Percentiles rank a stretch among this genome's conserved stretches.
These are phyloP conservation scores for Trifolium dubium DNA, from an alignment of 306 rosid species.

Conservation along the genomic window DNA sequence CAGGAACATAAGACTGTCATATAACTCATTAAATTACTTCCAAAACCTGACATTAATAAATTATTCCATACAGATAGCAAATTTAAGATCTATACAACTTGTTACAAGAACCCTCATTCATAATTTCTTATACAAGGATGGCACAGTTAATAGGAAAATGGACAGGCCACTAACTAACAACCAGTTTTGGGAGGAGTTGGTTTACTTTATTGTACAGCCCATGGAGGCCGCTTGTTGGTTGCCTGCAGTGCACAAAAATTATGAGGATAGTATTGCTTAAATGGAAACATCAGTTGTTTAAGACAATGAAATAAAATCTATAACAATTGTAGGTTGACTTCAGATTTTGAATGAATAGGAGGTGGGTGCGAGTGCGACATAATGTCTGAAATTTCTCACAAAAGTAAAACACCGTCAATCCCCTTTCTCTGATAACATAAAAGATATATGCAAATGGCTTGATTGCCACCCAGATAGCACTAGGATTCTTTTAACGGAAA, in stretches of 20 bases:
- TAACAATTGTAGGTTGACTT: slow-evolving; percentile 6
- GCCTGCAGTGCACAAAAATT: slow-evolving; percentile 59
- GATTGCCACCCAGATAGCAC: background rate
- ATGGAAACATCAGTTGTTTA: background rate
- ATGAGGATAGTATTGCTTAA: slow-evolving; percentile 20
- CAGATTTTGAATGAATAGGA: slow-evolving; percentile 18
- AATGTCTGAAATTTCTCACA: background rate
- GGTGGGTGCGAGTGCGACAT: background rate
- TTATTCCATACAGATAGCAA: slow-evolving; percentile 22
- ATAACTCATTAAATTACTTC: slow-evolving; percentile 6
- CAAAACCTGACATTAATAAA: slow-evolving; percentile 3
- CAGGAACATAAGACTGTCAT: slow-evolving; percentile 1
- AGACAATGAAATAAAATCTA: slow-evolving; percentile 15
- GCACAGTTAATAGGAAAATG: slow-evolving; percentile 10
- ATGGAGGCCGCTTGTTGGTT: slow-evolving; percentile 77
- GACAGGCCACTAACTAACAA: slow-evolving; percentile 40
- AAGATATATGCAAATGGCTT: slow-evolving; percentile 17
- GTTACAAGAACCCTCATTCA: slow-evolving; percentile 9
- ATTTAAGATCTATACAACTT: slow-evolving; percentile 26
- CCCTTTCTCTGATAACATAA: background rate
- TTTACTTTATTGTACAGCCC: slow-evolving; percentile 82
- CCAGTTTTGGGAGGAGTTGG: slow-evolving; percentile 47
- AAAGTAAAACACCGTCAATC: slow-evolving; percentile 23
- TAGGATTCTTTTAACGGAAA: background rate
- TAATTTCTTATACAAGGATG: slow-evolving; percentile 25